phyloP scores from a whole-genome alignment of 1,139 yeast genomes.

The Nakaseomyces sp. region DNA sequence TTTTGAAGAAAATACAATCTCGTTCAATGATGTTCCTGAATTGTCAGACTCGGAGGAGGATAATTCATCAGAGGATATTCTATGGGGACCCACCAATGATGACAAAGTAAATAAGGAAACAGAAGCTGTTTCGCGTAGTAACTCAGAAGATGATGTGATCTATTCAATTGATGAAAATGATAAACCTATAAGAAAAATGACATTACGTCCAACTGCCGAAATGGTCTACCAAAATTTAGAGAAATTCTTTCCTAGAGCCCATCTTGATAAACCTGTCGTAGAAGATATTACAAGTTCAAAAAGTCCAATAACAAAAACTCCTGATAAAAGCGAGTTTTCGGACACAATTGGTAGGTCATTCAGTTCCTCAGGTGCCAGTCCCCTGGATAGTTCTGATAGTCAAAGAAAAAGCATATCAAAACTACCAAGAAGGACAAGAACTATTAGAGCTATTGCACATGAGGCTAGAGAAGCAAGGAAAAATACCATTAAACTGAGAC shows the following conservation, averaged over 20 bases:
- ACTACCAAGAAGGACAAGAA: slow-evolving; percentile 55
- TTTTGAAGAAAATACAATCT: slow-evolving; percentile 57
- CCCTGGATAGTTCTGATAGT: neutral
- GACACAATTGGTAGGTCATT: neutral
- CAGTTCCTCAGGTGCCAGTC: neutral
- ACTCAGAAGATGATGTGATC: slow-evolving; percentile 12
- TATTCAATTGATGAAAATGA: slow-evolving; percentile 18
- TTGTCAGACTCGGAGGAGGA: slow-evolving; percentile 39
- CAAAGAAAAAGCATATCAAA: slow-evolving; percentile 10
- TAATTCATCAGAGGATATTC: slow-evolving; percentile 16
- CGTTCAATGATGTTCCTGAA: slow-evolving; percentile 65
- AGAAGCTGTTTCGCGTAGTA: slow-evolving; percentile 5
- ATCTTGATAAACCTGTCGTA: slow-evolving; percentile 84
- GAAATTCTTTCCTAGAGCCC: slow-evolving; percentile 84
- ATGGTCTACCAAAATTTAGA: slow-evolving; percentile 88
- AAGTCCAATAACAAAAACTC: slow-evolving; percentile 35
- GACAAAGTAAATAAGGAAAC: slow-evolving; percentile 2
- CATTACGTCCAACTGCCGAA: slow-evolving; percentile 90
- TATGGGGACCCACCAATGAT: slow-evolving; percentile 11
- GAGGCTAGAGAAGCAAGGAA: slow-evolving; percentile 69
- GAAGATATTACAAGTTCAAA: slow-evolving; percentile 60
- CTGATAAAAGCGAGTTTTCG: neutral
- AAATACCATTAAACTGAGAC: slow-evolving; percentile 37
- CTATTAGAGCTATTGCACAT: slow-evolving; percentile 84
- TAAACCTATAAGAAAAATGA: slow-evolving; percentile 34